Evolutionary conservation across 768 basidiomycete species (phyloP), one percentile per base, ranked within the genome.

Genomic region (Tulasnella sp.): DNA sequence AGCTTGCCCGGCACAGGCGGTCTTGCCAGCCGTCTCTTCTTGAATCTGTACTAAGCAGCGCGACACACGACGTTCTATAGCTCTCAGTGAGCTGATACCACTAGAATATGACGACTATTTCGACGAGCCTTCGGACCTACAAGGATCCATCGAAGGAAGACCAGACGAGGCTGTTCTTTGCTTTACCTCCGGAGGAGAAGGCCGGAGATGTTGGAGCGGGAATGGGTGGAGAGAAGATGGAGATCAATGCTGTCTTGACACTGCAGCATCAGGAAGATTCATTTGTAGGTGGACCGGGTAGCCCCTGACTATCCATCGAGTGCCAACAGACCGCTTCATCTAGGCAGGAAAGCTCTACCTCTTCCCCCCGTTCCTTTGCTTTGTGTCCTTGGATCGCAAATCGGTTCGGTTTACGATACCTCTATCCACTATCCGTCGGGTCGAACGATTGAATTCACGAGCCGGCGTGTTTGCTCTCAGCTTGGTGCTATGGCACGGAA

Each of bases 401-500:
- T 96, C 95, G 34, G 96, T 96, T 79, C 89, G 92, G 68, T 96
- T 96, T 86, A 95, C 96, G 10, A 86, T 99, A 12, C 97, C 98
- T 40, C 88, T 99, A 62, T 95, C 93, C 76, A 96, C 96, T 7
- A 91, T 99, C 82, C 90, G 98, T 75, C 88, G 98, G 78, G 98
- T 99, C 31, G 98, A 99, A 86, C 88, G 96, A 73, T 89, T 98
- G 76, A 98, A 97, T 84, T 93, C 96, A 16, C 91, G 96, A 19
- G 94, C 96, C 39, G 98, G 98, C 7, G 93, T 98, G 48, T 98
- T 98, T 84, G 97, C 97, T n/a, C 89, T 99, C 40, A 96, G 95
- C 83, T 87, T 99, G 27, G 89, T 92, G n/a, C 91, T 94, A 75
- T 98, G 96, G 94, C 96, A 99, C 84, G 92, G 94, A 46, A 90